These are phyloP conservation scores for Periglandula ipomoeae DNA, from an alignment of 2,329 filamentous ascomycete species.

Conservation along the genomic window DNA sequence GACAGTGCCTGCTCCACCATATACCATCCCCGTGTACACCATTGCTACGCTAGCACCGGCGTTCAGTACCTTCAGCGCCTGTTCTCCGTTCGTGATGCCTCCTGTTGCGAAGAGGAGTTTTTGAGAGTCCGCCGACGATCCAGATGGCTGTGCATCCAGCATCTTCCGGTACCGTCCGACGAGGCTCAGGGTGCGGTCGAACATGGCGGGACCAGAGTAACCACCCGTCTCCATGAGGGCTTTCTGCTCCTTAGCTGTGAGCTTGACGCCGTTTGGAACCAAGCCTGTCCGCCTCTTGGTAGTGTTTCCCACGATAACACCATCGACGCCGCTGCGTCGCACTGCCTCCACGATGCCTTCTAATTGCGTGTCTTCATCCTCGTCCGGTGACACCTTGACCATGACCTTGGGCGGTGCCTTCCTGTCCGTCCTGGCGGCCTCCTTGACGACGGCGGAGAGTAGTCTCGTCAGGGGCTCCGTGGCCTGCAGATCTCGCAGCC, in stretches of 20 bases:
- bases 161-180: conserved; percentile 70
- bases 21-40: conserved; percentile 72
- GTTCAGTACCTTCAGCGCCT: conserved; percentile 74
- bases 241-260: conserved; percentile 57
- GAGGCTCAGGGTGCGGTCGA: conserved; percentile 66
- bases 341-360: conserved; percentile 83
- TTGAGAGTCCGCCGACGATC: conserved; percentile 24
- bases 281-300: conserved; percentile 73
- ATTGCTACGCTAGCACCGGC: conserved; percentile 87
- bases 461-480: conserved; percentile 74
- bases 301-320: conserved; percentile 94
- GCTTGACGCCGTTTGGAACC: conserved; percentile 54
- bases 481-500: conserved; percentile 78
- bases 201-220: conserved; percentile 85
- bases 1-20: conserved; percentile 54
- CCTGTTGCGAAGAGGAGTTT: conserved; percentile 93
- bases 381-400: conserved; percentile 97
- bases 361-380: conserved; percentile 77
- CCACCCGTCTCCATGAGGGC: conserved; percentile 72
- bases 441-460: conserved; percentile 70
- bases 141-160: conserved; percentile 42
- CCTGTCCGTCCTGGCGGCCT: conserved; percentile 60
- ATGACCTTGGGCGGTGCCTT: conserved; percentile 65
- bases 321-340: conserved; percentile 76
- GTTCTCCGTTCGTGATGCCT: conserved; percentile 79